Evolutionary conservation across 305 asterid genomes (phyloP).

Genomic region (Solanum hybrid): DNA sequence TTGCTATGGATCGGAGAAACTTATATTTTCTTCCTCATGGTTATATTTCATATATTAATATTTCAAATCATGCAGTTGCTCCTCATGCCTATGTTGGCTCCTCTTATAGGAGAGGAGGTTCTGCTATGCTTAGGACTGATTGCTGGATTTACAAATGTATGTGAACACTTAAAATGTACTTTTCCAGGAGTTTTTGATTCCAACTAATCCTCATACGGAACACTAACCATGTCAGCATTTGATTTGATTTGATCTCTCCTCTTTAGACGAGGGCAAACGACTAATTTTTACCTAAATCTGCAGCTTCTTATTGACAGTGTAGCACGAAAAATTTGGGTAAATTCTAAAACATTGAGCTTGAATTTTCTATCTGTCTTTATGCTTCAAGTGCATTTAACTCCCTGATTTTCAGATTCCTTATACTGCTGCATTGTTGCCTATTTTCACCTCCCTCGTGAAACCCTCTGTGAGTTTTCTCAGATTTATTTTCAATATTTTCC

Average conservation of each 20-base stretch:
- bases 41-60: background rate
- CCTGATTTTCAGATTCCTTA: slow-evolving; percentile 1
- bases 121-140: slow-evolving; percentile 1
- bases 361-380: background rate
- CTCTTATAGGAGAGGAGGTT: slow-evolving; percentile 6
- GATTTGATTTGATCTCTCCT: background rate
- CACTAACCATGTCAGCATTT: background rate
- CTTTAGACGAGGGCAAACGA: background rate
- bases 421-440: slow-evolving; percentile 3
- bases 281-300: background rate
- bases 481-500: background rate
- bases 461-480: slow-evolving; percentile 1
- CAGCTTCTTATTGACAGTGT: slow-evolving; percentile 4
- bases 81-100: slow-evolving; percentile 5
- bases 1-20: background rate
- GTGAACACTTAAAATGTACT: background rate
- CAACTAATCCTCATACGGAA: background rate
- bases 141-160: slow-evolving; percentile 4
- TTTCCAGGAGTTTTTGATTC: background rate
- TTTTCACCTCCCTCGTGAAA: slow-evolving; percentile 1
- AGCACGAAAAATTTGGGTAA: background rate
- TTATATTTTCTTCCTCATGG: background rate
- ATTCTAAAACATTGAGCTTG: background rate
- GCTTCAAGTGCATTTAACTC: background rate
- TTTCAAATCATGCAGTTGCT: background rate